phyloP scores from a whole-genome alignment of 257 asterid genomes.

The Paulownia fortunei region DNA sequence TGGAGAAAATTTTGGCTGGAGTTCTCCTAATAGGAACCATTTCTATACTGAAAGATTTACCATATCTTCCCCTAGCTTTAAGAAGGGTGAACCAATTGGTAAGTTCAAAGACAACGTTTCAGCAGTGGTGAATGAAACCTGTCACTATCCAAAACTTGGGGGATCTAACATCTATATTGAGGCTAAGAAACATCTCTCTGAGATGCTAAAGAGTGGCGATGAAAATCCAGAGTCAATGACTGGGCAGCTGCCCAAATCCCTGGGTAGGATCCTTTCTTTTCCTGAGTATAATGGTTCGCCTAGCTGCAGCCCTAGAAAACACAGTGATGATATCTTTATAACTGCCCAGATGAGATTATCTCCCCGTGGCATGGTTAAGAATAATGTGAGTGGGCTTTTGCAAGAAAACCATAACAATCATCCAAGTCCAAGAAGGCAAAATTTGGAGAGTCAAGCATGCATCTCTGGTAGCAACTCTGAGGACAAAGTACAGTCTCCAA shows the following conservation, averaged over 20 bases:
- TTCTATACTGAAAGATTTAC: slow-evolving; percentile 76
- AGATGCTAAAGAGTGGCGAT: slow-evolving; percentile 66
- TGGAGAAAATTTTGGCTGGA: slow-evolving; percentile 75
- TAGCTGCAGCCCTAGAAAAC: slow-evolving; percentile 64
- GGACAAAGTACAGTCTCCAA: slow-evolving; percentile 43
- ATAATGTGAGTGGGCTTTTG: slow-evolving; percentile 35
- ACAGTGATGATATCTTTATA: slow-evolving; percentile 48
- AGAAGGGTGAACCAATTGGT: slow-evolving; percentile 50
- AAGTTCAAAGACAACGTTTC: slow-evolving; percentile 48
- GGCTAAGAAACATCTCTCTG: slow-evolving; percentile 92
- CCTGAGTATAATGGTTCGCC: slow-evolving; percentile 69
- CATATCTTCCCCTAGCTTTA: slow-evolving; percentile 50
- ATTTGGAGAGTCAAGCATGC: slow-evolving; percentile 40
- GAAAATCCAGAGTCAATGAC: slow-evolving; percentile 45
- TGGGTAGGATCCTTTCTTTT: slow-evolving; percentile 81
- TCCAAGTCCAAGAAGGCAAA: slow-evolving; percentile 46
- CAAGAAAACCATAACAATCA: slow-evolving; percentile 43
- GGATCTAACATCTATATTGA: slow-evolving; percentile 71
- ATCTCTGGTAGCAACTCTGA: slow-evolving; percentile 32
- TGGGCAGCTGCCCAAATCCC: slow-evolving; percentile 59
- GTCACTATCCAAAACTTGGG: slow-evolving; percentile 45
- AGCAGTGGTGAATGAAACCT: slow-evolving; percentile 30
- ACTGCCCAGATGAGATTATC: slow-evolving; percentile 54
- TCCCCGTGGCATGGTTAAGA: slow-evolving; percentile 41
- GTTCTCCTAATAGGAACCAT: slow-evolving; percentile 94